Conservation (phyloP, 495 filamentous ascomycete genomes). For the Tuber magnatum region DNA sequence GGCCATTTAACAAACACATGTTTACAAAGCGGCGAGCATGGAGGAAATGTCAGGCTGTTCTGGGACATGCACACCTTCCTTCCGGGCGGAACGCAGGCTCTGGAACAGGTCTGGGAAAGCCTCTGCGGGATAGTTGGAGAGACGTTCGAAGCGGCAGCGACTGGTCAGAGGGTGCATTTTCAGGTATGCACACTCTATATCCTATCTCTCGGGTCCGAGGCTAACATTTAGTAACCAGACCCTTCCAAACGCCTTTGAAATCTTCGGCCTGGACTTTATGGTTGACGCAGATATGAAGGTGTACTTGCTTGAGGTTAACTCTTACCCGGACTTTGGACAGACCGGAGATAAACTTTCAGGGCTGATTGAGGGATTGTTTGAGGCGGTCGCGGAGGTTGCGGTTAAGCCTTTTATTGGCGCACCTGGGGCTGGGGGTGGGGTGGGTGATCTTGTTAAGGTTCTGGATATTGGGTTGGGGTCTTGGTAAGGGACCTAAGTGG, state of each 20-base stretch:
- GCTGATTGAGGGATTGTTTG: slow-evolving; percentile 68
- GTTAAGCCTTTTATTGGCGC: slow-evolving; percentile 57
- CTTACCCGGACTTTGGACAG: slow-evolving; percentile 91
- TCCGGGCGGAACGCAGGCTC: slow-evolving; percentile 4
- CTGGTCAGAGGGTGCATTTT: slow-evolving; percentile 80
- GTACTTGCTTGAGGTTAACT: slow-evolving; percentile 88
- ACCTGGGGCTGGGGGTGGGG: slow-evolving; percentile 5
- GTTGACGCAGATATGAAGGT: slow-evolving; percentile 58
- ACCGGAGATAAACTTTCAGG: slow-evolving; percentile 65
- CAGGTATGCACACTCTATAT: slow-evolving; percentile 44
- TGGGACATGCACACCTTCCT: slow-evolving; percentile 52
- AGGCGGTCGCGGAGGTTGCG: slow-evolving; percentile 59
- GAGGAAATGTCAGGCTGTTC: slow-evolving; percentile 61
- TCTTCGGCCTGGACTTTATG: slow-evolving; percentile 87
- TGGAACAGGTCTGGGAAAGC: slow-evolving; percentile 57
- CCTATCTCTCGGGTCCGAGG: background rate
- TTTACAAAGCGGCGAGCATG: slow-evolving; percentile 60
- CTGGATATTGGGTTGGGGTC: slow-evolving; percentile 59
- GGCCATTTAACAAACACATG: slow-evolving; percentile 91
- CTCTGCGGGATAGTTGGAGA: slow-evolving; percentile 66
- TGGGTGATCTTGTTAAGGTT: slow-evolving; percentile 49
- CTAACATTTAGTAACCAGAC: slow-evolving; percentile 42
- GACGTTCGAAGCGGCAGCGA: slow-evolving; percentile 74
- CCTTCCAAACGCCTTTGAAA: slow-evolving; percentile 77
- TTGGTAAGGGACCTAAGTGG: slow-evolving; percentile 23